Evolutionary conservation across 495 filamentous ascomycete genomes (phyloP).

Genomic region (Penicillium pulvis): DNA sequence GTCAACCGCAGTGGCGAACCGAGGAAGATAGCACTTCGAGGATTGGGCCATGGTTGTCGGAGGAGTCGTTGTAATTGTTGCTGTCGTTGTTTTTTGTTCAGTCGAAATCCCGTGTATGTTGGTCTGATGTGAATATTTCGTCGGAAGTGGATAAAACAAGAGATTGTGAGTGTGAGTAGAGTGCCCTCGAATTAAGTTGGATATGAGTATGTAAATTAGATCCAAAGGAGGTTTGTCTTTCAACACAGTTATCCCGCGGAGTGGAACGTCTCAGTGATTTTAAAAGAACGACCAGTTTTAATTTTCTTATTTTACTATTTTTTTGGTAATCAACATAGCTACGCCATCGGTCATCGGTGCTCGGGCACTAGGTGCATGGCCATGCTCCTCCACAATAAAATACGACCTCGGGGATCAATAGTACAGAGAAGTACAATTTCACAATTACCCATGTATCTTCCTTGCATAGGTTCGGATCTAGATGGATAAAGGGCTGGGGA

Average conservation of each 20-base stretch:
- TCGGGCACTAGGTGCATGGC: slow-evolving; percentile 25
- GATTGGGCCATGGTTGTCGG: slow-evolving; percentile 36
- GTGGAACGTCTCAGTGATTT: slow-evolving; percentile 26
- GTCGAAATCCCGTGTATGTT: not conserved
- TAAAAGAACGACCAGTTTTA: slow-evolving; percentile 22
- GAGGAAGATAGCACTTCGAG: slow-evolving; percentile 40
- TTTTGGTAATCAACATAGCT: slow-evolving; percentile 19
- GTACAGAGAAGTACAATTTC: slow-evolving; percentile 16
- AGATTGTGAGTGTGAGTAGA: not conserved
- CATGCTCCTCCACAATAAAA: slow-evolving; percentile 30
- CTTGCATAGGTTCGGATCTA: slow-evolving; percentile 35
- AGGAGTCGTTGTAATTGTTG: not conserved
- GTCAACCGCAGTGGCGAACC: slow-evolving; percentile 33
- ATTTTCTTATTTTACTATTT: slow-evolving; percentile 16
- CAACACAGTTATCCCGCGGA: slow-evolving; percentile 16
- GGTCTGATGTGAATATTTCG: not conserved
- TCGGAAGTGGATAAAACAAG: not conserved
- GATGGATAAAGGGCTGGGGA: slow-evolving; percentile 23
- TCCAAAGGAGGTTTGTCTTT: slow-evolving; percentile 17
- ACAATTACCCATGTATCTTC: slow-evolving; percentile 30
- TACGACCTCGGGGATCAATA: slow-evolving; percentile 18
- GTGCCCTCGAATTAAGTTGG: slow-evolving; percentile 15
- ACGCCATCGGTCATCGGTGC: slow-evolving; percentile 26
- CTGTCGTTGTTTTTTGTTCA: not conserved
- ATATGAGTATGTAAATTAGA: slow-evolving; percentile 19